These are phyloP conservation scores for Monosporascus cannonballus DNA, from an alignment of 2,329 filamentous ascomycete species.

Conservation along the genomic window DNA sequence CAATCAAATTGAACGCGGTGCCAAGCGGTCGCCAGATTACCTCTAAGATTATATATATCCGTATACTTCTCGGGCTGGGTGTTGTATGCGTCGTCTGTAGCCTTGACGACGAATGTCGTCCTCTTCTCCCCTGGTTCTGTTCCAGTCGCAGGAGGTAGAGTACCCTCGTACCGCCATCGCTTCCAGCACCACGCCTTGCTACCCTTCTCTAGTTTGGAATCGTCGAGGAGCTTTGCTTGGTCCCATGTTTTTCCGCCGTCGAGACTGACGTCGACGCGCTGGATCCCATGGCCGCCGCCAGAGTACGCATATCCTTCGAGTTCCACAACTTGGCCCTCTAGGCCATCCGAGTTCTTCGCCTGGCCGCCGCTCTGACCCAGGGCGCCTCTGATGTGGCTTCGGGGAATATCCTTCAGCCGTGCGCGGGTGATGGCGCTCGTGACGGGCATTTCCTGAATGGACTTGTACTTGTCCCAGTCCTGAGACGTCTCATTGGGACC, in stretches of 20 bases:
- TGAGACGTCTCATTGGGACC: conserved; percentile 55
- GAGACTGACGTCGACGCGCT: conserved; percentile 61
- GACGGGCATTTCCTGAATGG: conserved; percentile 64
- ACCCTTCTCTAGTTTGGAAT: conserved; percentile 30
- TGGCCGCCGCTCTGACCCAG: not conserved
- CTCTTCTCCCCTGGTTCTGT: conserved; percentile 29
- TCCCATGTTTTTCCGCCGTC: conserved; percentile 60
- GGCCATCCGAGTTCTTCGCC: conserved; percentile 1
- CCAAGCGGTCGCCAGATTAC: conserved; percentile 63
- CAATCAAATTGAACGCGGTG: conserved; percentile 43
- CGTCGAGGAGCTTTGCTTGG: conserved; percentile 53
- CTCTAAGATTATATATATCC: conserved; percentile 57
- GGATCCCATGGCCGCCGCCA: conserved; percentile 58
- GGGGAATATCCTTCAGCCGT: conserved; percentile 15
- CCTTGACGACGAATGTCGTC: conserved; percentile 56
- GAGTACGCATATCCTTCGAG: conserved; percentile 62
- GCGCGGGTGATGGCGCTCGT: conserved; percentile 57
- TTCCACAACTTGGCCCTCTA: conserved; percentile 14
- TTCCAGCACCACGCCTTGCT: conserved; percentile 58
- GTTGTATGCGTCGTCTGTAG: conserved; percentile 61
- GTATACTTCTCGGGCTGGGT: conserved; percentile 57
- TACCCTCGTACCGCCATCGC: conserved; percentile 52
- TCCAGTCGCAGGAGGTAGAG: conserved; percentile 29
- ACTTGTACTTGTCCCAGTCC: conserved; percentile 56
- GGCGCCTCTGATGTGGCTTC: not conserved